phyloP scores from a whole-genome alignment of 305 asterid genomes.

The Caryopteris hybrid region DNA sequence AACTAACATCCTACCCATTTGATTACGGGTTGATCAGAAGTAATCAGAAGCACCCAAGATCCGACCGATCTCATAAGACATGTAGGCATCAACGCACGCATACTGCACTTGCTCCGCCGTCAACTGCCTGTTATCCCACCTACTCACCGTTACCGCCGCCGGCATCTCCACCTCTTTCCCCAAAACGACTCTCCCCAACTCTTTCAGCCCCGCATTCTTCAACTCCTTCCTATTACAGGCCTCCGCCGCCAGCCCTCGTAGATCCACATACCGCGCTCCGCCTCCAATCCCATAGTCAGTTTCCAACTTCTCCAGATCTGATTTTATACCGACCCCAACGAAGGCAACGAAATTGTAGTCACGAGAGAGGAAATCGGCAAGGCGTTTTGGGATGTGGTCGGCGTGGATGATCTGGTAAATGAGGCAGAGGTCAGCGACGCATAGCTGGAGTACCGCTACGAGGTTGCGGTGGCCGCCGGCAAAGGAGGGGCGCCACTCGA shows the following conservation, averaged over 20 bases:
- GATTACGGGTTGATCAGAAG: too few species aligned
- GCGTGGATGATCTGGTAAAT: conserved; percentile 25
- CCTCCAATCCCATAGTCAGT: conserved; percentile 14
- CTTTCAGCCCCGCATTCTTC: conserved; percentile 2
- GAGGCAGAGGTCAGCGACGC: conserved; percentile 34
- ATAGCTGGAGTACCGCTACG: conserved; percentile 35
- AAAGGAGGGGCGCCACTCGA: conserved; percentile 34
- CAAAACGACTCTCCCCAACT: conserved; percentile 15
- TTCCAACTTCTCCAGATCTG: conserved; percentile 15
- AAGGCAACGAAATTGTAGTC: neutral
- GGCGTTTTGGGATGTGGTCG: conserved; percentile 9
- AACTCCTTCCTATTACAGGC: neutral
- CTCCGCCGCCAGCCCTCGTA: conserved; percentile 20
- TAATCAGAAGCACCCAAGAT: too few species aligned
- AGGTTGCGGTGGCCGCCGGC: neutral
- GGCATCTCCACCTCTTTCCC: conserved; percentile 9
- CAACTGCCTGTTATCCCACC: neutral
- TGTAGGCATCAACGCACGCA: neutral
- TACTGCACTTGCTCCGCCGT: neutral
- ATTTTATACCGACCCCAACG: conserved; percentile 23
- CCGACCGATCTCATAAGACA: too few species aligned
- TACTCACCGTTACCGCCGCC: neutral
- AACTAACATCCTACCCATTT: too few species aligned
- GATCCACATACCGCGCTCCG: conserved; percentile 16
- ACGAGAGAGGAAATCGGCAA: conserved; percentile 5